Conservation (phyloP, 192 early-diverging fungal species). For the Podila horticola region DNA sequence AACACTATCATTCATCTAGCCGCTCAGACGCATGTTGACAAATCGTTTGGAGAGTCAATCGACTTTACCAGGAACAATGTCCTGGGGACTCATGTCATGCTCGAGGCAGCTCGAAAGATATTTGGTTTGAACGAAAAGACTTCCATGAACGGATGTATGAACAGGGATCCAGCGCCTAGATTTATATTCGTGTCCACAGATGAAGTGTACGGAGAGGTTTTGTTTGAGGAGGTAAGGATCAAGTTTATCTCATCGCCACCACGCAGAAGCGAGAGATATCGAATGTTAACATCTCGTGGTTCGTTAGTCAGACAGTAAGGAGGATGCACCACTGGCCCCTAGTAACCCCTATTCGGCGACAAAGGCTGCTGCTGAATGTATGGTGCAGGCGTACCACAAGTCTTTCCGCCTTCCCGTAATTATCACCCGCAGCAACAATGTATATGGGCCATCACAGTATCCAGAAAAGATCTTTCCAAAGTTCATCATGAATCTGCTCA, state of each 20-base stretch:
- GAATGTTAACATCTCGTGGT: not conserved
- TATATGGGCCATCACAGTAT: conserved; percentile 85
- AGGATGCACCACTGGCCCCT: conserved; percentile 72
- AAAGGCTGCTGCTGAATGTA: conserved; percentile 86
- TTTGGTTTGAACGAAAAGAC: not conserved
- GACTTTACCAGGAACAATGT: conserved; percentile 85
- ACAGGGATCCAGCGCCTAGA: conserved; percentile 55
- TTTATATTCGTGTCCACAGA: conserved; percentile 87
- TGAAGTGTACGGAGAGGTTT: conserved; percentile 85
- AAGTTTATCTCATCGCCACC: not conserved
- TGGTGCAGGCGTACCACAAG: conserved; percentile 80
- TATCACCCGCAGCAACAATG: conserved; percentile 84
- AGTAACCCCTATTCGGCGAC: conserved; percentile 87
- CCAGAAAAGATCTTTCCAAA: conserved; percentile 90
- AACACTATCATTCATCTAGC: conserved; percentile 83
- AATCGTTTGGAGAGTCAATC: conserved; percentile 86
- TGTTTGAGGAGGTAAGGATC: conserved; percentile 54
- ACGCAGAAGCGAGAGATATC: too few species aligned
- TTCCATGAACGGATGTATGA: not conserved
- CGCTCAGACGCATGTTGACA: conserved; percentile 86
- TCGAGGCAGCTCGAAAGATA: conserved; percentile 69
- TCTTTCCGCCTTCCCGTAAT: conserved; percentile 81
- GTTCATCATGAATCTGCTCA: conserved; percentile 74
- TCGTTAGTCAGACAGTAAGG: conserved; percentile 67
- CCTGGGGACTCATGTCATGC: conserved; percentile 82